Evolutionary conservation across 2,329 filamentous ascomycete species (phyloP), one percentile per base, ranked within the genome.

Genomic region (Exserohilum turcica): DNA sequence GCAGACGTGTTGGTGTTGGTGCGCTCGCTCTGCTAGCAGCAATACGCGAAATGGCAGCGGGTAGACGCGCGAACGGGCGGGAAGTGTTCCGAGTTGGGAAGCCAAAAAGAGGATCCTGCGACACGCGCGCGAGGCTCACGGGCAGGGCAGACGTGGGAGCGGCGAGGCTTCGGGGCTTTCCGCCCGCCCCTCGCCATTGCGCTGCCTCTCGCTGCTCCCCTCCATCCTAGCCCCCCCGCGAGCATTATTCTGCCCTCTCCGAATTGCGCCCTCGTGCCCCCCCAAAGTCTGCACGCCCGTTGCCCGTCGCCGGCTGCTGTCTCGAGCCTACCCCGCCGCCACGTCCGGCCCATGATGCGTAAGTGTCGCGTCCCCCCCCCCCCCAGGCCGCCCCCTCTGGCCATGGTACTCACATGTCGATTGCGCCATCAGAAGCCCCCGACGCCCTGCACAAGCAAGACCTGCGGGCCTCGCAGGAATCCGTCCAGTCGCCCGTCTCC

Each of bases 381-480:
- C 49, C 52, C 48, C 48, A 53, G 36, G 42, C 53, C 52, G 49
- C 48, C 35, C 43, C 40, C 33, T 52, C 33, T 24, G 21, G 36
- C 49, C 40, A 35, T 42, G 38, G 52, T 39, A 39, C 52, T 56
- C 54, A 64, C 63, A 65, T 56, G 64, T 59, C 56, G 52, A 60
- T 55, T 60, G 56, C 51, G 42, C 45, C 52, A 42, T 36, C 49
- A 68, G 64, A 62, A 43, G 52, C 56, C 60, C 37, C 52, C 52
- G 51, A 59, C 28, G 40, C 49, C 6, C 49, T 47, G 10, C 48
- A 48, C 48, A 48, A 59, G 43, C 38, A 50, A 38, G 60, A 64
- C 16, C 43, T 63, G 5, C 66, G 60, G 16, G 57, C 60, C 43
- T 72, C 72, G 28, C 72, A 76, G 52, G 72, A 74, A 36, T 74